Conservation (phyloP, 2,329 filamentous ascomycete species). For the Paecilomyces niveus region DNA sequence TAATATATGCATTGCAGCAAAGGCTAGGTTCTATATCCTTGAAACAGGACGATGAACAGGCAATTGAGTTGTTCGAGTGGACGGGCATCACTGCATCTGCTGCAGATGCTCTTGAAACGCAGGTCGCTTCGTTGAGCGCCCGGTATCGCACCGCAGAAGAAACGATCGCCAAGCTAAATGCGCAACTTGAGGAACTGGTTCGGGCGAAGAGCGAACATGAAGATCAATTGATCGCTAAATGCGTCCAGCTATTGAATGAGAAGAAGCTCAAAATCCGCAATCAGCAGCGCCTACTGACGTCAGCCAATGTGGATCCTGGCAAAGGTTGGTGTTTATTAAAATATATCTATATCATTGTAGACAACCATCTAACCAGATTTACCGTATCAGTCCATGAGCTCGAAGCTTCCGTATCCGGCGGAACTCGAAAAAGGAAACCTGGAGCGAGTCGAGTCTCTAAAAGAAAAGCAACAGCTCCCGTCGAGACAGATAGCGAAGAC, state of each 20-base stretch:
- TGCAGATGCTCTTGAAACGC: conserved; percentile 34
- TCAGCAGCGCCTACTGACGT: conserved; percentile 50
- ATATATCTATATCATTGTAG: not conserved
- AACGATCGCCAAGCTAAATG: conserved; percentile 44
- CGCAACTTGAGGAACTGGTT: conserved; percentile 52
- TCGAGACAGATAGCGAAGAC: conserved; percentile 22
- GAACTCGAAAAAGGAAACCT: conserved; percentile 7
- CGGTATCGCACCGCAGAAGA: conserved; percentile 40
- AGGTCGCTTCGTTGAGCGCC: conserved; percentile 34
- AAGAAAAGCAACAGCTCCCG: conserved; percentile 16
- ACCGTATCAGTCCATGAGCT: conserved; percentile 18
- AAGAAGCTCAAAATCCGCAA: conserved; percentile 61
- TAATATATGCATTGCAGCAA: conserved; percentile 31
- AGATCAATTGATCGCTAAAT: conserved; percentile 50
- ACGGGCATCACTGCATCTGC: conserved; percentile 40
- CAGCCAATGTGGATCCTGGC: conserved; percentile 38
- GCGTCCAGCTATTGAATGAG: conserved; percentile 51
- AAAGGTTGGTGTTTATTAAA: conserved; percentile 19
- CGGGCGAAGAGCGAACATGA: conserved; percentile 52
- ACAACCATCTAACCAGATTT: not conserved
- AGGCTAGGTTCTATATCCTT: conserved; percentile 49
- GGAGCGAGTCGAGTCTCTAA: conserved; percentile 16
- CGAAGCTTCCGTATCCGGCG: conserved; percentile 10
- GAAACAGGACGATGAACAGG: conserved; percentile 45
- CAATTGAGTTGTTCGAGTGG: conserved; percentile 54